Conservation (phyloP, 371 early-diverging fungal genomes). For the Rhizopus arrhizus region DNA sequence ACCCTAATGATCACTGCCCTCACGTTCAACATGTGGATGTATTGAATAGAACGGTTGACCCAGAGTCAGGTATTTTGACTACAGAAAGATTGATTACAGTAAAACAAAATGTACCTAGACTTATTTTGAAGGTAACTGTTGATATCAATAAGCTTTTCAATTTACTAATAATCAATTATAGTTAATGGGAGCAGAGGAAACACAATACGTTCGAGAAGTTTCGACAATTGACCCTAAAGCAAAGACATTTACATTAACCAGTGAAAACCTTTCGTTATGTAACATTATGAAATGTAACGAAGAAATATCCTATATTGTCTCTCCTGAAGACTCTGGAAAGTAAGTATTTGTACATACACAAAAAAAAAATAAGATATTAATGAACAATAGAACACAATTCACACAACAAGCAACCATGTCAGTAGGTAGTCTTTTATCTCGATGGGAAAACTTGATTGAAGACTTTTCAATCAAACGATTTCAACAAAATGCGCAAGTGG, state of each 20-base stretch:
- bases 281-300: constrained; percentile 85
- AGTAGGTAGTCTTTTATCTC: constrained; percentile 74
- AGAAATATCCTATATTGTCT: constrained; percentile 72
- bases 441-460: constrained; percentile 82
- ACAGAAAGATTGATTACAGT: constrained; percentile 91
- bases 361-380: not conserved
- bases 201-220: constrained; percentile 86
- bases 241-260: constrained; percentile 70
- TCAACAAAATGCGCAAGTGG: constrained; percentile 82
- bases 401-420: constrained; percentile 80
- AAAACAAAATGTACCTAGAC: constrained; percentile 82
- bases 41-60: constrained; percentile 78
- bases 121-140: constrained; percentile 61
- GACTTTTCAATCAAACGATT: constrained; percentile 87
- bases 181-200: constrained; percentile 66
- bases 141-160: not conserved
- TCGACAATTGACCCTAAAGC: constrained; percentile 80
- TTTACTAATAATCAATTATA: constrained; percentile 13
- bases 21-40: constrained; percentile 94
- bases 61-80: constrained; percentile 78
- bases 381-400: constrained; percentile 63
- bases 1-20: constrained; percentile 90
- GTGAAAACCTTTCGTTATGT: constrained; percentile 74
- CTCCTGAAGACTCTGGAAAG: constrained; percentile 50
- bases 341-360: constrained; percentile 17